Base-by-base conservation (phyloP, 441 rosid species). In the Populus hybrid region DNA sequence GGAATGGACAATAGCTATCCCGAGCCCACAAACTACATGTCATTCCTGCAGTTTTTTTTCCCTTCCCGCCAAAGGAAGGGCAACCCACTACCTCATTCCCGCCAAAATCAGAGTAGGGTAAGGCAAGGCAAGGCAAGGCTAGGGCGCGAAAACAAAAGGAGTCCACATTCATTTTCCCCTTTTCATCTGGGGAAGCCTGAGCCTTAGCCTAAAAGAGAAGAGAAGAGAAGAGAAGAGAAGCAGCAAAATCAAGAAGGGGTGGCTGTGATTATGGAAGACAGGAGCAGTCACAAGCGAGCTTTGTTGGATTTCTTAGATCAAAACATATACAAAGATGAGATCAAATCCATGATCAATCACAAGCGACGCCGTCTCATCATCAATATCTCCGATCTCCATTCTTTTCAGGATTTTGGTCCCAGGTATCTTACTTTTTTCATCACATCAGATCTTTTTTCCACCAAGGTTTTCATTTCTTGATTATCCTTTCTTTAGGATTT, bases 301-400 rank as follows among this genome's bases (percentile, higher is more conserved):
- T 90, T 96, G 71, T 76, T 88, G 34, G 92, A 89, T 23, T 96
- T 96, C 83, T 80, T 96, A 10, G 97, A 93, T 72, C 90, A 90
- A 78, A 89, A 88, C 80, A 81, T 88, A 35, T 96, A 96, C 81
- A 87, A 87, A 85, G 97, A 93, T 76, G 98, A 94, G 79, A 89
- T 94, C 79, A 92, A 88, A 84, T 82, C 90, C 32, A 86, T 96
- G 97, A 90, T 94, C 35, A 91, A 91, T 77, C 90, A 91, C 86
- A 91, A 90, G 83, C 97, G 98, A 65, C 92, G 84, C 82, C 98
- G 98, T 78, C 98, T 96, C 88, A 86, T 96, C 74, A 85, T 96
- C 79, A 88, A 94, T 82, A 87, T 96, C 81, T 92, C 99, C 69
- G 98, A 96, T 81, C 97, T 96, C 54, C 97, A 93, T 79, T 72